Evolutionary conservation across 176 grass and related monocot species (phyloP).

Genomic region (sorghum (Sorghum bicolor)): DNA sequence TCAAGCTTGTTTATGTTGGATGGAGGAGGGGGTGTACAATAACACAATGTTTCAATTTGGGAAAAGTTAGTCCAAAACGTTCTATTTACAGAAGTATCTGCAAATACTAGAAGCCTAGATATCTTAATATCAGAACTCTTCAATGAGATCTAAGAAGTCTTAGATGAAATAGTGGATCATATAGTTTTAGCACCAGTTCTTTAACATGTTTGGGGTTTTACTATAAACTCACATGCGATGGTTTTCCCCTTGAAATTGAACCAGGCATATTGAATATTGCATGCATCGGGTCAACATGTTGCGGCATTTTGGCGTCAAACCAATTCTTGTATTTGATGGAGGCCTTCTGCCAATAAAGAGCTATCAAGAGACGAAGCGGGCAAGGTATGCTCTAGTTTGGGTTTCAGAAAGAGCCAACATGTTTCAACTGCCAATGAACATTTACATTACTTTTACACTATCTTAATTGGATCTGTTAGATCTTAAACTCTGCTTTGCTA

Average conservation of each 20-base stretch:
- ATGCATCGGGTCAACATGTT: constrained; percentile 95
- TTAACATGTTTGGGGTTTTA: neutral
- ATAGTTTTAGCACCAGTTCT: neutral
- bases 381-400: constrained; percentile 56
- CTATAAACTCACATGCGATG: constrained; percentile 9
- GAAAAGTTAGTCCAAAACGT: neutral
- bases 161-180: neutral
- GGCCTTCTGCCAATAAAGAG: constrained; percentile 86
- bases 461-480: neutral
- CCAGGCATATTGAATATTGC: constrained; percentile 81
- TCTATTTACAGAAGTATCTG: neutral
- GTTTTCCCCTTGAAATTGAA: constrained; percentile 30
- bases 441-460: neutral
- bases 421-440: constrained; percentile 15
- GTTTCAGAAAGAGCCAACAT: constrained; percentile 24
- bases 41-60: neutral
- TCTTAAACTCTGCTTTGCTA: neutral
- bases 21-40: neutral
- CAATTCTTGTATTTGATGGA: constrained; percentile 94
- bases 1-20: neutral
- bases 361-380: constrained; percentile 79
- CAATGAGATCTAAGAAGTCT: neutral
- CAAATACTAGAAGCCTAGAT: neutral
- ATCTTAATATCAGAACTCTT: neutral
- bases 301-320: constrained; percentile 75